Base-by-base conservation (phyloP, 73 alveolate species). In the Paramecium sonneborni region DNA sequence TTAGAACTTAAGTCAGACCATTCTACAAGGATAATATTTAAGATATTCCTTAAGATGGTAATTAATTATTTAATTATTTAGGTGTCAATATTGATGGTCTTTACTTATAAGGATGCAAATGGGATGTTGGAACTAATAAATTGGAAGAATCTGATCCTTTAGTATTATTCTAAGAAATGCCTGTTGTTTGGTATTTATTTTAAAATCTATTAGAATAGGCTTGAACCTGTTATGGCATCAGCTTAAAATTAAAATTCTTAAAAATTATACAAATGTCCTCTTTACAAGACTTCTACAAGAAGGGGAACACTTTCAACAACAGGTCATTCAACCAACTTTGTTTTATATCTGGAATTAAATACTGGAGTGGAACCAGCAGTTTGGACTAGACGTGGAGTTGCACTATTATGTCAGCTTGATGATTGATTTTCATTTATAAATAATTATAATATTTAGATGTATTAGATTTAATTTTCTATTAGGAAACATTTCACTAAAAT, bases 231-330 rank as follows among this genome's bases (percentile, higher is more conserved):
- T 12, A 39, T 69, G 69, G 37, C 84, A 8, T 44, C 68, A 23
- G 11, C 89, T 15, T 69, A 39, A 32, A 30, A 68, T n/a, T 28
- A 39, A 20, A 62, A 62, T 32, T 0, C 94, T 8, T 56, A 88
- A 10, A 43, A 46, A 30, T 37, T 70, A n/a, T 95, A 94, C 32
- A 69, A 91, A 26, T 94, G 97, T 57, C 99, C 99, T 18, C 96
- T 99, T 85, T 99, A 97, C 96, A 99, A 99, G 96, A 99, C 99
- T 30, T 92, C 98, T 15, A 96, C 97, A 57, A 97, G 99, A 92
- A 98, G 98, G 57, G 99, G 99, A 37, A 98, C 99, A 69, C 94
- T 99, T 28, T 94, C 99, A 62, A 98, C 99, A 6, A 99, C 99
- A 35, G 99, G 98, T 11, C 99, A 96, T 89, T 96, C 99, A 37